Evolutionary conservation across 2,329 filamentous ascomycete genomes (phyloP), one percentile per base, ranked within the genome.

Genomic region (Penicillium sp.): DNA sequence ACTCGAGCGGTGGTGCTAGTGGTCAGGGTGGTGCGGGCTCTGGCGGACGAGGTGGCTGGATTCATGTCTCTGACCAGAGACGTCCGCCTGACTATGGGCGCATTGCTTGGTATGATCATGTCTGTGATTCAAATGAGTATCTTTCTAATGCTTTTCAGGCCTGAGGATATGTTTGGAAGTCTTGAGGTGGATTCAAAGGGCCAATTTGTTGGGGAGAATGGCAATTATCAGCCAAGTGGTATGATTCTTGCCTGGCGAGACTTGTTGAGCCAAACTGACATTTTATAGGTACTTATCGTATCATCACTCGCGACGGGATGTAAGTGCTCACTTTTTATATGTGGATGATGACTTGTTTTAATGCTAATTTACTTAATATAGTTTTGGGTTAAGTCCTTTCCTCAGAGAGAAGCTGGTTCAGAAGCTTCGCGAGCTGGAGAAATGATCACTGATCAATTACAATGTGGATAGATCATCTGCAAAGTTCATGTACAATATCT

Each of bases 131-230:
- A 27, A 6, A 34, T 22, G 29, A n/a, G 11, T 30, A 55, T 61
- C 45, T 67, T 41, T 43, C 41, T 50, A 18, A 50, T 28, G 16
- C 3, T 12, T 18, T 18, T 25, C 31, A 75, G 74, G 64, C 81
- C 82, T 0, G 82, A 85, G 62, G 82, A 85, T 66, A 85, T 85
- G 41, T 80, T 85, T 61, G 82, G 82, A 12, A 84, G 80, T 57
- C 62, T 85, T 19, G 81, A 85, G 64, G 78, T 85, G 4, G 80
- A 84, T 66, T 74, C 72, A 0, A 55, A 74, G 14, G 82, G 82
- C 1, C 67, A 72, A n/a, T 82, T 84, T 64, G 75, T 79, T 14
- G 78, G 76, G 37, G 75, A 71, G 0, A 70, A 74, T 56, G 81
- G 81, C 10, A 76, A 77, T 42, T 84, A 82, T 69, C 81, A 84